Percentiles rank a stretch among this genome's conserved stretches.
These are phyloP conservation scores for Naegleria fowleri DNA, from an alignment of 208 protist genomes.

Conservation along the genomic window DNA sequence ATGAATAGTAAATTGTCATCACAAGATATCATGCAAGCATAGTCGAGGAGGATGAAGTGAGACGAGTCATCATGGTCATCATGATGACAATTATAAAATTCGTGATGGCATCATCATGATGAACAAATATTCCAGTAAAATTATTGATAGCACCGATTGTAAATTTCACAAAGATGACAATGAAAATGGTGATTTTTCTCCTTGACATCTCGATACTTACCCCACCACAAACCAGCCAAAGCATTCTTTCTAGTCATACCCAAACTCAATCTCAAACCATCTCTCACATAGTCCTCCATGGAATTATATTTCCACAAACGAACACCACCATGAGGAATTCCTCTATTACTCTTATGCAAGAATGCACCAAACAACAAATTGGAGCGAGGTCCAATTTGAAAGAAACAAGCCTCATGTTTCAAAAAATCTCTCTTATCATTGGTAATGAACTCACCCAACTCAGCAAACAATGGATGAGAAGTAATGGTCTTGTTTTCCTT, in stretches of 20 bases:
- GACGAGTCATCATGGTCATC: no score
- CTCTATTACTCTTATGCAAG: neutral
- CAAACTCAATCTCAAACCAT: neutral
- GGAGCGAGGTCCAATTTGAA: neutral
- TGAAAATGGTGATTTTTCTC: neutral
- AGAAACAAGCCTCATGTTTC: neutral
- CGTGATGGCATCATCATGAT: neutral
- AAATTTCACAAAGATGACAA: neutral
- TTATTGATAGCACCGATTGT: neutral
- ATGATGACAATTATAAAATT: no score
- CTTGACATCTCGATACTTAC: neutral
- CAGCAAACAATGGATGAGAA: neutral
- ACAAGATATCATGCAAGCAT: no score
- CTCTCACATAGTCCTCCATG: neutral
- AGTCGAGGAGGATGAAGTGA: no score
- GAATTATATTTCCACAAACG: neutral
- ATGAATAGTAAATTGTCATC: no score
- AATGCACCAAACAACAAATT: neutral
- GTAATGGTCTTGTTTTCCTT: neutral
- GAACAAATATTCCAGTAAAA: neutral
- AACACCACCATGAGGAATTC: neutral
- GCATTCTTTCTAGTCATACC: constrained; percentile 22
- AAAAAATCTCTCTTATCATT: constrained; percentile 16
- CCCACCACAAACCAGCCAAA: neutral
- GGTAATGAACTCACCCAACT: neutral